Conservation (phyloP, 257 asterid genomes). For the Salvia hispanica region DNA sequence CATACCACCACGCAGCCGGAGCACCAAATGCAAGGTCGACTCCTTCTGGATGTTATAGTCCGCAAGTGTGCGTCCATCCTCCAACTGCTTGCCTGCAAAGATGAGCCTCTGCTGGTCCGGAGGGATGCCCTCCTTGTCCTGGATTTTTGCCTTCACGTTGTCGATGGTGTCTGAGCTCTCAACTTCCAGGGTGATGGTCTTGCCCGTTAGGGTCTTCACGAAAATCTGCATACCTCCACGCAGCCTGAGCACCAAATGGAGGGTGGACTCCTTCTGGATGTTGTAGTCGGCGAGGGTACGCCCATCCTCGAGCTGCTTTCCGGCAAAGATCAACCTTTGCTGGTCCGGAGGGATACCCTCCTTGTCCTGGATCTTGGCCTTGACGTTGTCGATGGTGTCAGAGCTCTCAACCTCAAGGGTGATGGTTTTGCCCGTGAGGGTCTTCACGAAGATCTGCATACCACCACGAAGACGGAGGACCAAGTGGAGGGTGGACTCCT, state of each 20-base stretch:
- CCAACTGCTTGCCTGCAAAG: constrained; percentile 53
- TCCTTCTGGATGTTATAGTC: constrained; percentile 59
- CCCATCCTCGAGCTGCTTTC: constrained; percentile 35
- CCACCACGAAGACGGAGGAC: constrained; percentile 46
- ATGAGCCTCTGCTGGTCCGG: constrained; percentile 45
- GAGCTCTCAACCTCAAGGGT: constrained; percentile 49
- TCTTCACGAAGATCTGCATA: constrained; percentile 48
- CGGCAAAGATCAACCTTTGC: constrained; percentile 45
- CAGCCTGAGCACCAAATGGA: constrained; percentile 46
- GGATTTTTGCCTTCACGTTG: constrained; percentile 31
- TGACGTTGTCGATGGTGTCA: constrained; percentile 46
- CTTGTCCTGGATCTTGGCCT: constrained; percentile 49
- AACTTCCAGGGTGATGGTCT: constrained; percentile 43
- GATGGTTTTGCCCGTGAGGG: constrained; percentile 45
- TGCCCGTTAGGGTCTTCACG: constrained; percentile 43
- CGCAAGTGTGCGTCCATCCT: constrained; percentile 52
- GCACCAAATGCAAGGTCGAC: constrained; percentile 52
- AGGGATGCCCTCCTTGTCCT: constrained; percentile 32
- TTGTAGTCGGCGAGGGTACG: constrained; percentile 41
- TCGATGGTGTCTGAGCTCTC: constrained; percentile 43
- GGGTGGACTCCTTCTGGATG: constrained; percentile 49
- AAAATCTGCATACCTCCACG: constrained; percentile 48
- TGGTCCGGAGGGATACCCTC: constrained; percentile 50
- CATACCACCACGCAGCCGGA: constrained; percentile 53
- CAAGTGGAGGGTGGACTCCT: constrained; percentile 47